Conservation (phyloP, 805 yeast genomes). For the Yarrowia sp. region DNA sequence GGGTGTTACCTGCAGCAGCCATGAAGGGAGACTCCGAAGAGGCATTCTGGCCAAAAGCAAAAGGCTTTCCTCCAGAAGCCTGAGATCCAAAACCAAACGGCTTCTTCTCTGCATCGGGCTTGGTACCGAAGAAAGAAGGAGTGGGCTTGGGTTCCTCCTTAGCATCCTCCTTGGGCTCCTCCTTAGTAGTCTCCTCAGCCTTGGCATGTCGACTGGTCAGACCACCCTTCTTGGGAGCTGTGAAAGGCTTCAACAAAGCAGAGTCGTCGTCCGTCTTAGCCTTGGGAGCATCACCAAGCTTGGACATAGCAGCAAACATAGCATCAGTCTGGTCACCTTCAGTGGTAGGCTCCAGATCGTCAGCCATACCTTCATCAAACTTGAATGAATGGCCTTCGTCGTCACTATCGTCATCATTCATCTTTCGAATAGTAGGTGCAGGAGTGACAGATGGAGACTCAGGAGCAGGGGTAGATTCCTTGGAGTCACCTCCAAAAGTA, state of each 20-base stretch:
- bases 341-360: constrained; percentile 19
- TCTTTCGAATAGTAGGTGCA: neutral
- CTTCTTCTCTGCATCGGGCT: no score
- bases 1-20: neutral
- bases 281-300: neutral
- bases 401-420: constrained; percentile 10
- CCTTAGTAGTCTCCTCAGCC: constrained; percentile 5
- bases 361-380: constrained; percentile 15
- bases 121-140: no score
- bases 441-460: neutral
- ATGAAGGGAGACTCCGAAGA: neutral
- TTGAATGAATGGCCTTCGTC: constrained; percentile 5
- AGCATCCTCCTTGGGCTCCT: neutral
- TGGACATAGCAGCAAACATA: neutral
- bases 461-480: neutral
- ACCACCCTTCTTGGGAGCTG: constrained; percentile 3
- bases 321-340: constrained; percentile 1
- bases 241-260: neutral
- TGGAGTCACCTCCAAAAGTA: neutral
- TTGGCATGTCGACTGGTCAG: constrained; percentile 24
- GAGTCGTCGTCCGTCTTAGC: neutral
- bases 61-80: neutral
- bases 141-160: neutral
- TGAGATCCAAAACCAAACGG: no score
- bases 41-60: neutral